Evolutionary conservation across 352 stramenopile genomes (phyloP), one percentile per base, ranked within the genome.

Genomic region (Globisporangium canariense): DNA sequence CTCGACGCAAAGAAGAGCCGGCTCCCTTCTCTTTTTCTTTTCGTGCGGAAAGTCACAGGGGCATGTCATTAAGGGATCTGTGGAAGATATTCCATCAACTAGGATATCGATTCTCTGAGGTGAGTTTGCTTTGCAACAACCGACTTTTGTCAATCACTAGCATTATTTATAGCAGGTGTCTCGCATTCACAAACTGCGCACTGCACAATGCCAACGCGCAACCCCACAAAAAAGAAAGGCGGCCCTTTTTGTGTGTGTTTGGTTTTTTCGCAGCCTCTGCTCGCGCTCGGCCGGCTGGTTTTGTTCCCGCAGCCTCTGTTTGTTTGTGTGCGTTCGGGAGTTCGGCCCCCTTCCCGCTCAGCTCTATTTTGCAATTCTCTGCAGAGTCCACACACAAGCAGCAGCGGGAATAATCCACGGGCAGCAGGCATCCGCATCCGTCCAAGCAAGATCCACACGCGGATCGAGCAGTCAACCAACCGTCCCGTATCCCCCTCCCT

Each of bases 291-390:
- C 7, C 32, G 32, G 49, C 22, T 54, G 25, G 47, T 46, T 54
- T 54, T 55, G 50, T 40, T 40, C 40, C 40, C 40, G 40, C 40
- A 46, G 32, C 32, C 32, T 8, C 16, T 46, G 40, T 46, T 46
- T 46, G 40, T 46, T 46, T 46, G 50, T 46, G 50, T 4, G 30
- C 30, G 49, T 36, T 40, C 32, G 30, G 50, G 25, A 28, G 25
- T 28, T 25, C 32, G 38, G 38, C 49, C 49, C 25, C 32, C 50
- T 38, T 30, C 25, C 13, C 38, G 46, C 46, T 18, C 50, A 25
- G 34, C 50, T 54, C 50, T 79, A 80, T 77, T 80, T 70, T 72
- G 70, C 73, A 78, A 78, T 78, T 80, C 61, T 67, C 73, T 70
- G 36, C 68, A 71, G 73, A 76, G 73, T 74, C 76, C 73, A 67